Conservation (phyloP, 768 basidiomycete species). For the Clitopilus passeckerianus region DNA sequence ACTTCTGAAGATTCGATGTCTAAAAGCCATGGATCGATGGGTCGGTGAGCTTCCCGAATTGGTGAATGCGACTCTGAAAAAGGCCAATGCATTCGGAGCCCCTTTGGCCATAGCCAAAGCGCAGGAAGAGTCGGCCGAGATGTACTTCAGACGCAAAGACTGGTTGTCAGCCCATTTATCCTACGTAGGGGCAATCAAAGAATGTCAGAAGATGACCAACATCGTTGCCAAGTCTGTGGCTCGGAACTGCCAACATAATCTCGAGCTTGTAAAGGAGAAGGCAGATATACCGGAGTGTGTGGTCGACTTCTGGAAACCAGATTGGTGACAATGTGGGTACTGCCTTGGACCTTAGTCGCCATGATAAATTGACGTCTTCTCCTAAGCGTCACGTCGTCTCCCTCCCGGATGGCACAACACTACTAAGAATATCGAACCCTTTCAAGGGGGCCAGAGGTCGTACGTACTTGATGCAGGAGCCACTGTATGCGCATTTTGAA, state of each 20-base stretch:
- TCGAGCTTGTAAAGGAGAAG: neutral
- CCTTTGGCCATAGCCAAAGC: neutral
- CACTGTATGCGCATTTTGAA: too few species aligned
- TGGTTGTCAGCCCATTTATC: neutral
- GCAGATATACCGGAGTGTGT: neutral
- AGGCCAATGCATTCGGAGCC: neutral
- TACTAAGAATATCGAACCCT: too few species aligned
- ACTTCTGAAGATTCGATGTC: neutral
- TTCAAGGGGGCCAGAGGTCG: too few species aligned
- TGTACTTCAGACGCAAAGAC: neutral
- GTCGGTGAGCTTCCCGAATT: neutral
- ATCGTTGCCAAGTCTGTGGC: neutral
- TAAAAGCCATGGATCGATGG: neutral
- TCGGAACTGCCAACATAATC: neutral
- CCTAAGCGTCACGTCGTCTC: too few species aligned
- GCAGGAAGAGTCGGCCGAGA: neutral
- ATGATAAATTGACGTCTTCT: too few species aligned
- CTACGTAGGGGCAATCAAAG: neutral
- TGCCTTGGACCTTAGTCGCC: too few species aligned
- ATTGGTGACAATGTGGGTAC: too few species aligned
- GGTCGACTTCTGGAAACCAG: too few species aligned
- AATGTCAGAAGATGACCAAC: neutral
- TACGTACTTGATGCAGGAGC: too few species aligned
- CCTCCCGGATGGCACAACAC: too few species aligned
- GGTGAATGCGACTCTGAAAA: neutral